Base-by-base conservation (phyloP, 208 protist genomes). In the Blechomonas ayalai region DNA sequence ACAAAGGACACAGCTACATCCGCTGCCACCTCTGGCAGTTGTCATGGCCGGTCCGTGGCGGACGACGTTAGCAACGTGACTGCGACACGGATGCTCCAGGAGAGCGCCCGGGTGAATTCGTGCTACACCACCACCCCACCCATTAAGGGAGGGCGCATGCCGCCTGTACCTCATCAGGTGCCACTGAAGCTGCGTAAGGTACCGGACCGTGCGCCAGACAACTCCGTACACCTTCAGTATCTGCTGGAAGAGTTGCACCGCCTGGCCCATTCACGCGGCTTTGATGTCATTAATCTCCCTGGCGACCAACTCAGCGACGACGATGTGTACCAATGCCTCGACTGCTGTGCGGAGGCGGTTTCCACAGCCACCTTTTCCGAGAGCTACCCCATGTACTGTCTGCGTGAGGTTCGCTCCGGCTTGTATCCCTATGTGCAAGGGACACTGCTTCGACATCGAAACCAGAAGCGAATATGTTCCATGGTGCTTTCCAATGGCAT, bases 401-500 rank as follows among this genome's bases (percentile, higher is more conserved):
- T 91, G 8, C 61, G 65, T 33, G 69, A 85, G 56, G 65, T 85
- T 18, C 57, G 63, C 31, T 44, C 44, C 33, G 44, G 18, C 4
- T 46, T 36, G 7, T 73, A 91, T 59, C 55, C 75, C 1, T 88
- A 87, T 55, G 59, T 88, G 32, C 82, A 91, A 50, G 82, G 78
- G 44, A 76, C 63, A 8, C 35, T 77, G 4, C 59, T 90, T 20
- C 13, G 23, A 12, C 9, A 10, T 10, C 41, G 41, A n/a, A n/a
- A n/a, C n/a, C n/a, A n/a, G n/a, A n/a, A n/a, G 7, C 41, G 41
- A 12, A 15, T 91, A 36, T 62, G 64, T 38, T 61, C 82, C 4
- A 64, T 91, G 43, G 62, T 88, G 18, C 34, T 91, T 22, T 83
- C 82, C 7, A 85, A 80, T 46, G 82, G 82, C 13, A 81, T 79